Evolutionary conservation across 2,329 filamentous ascomycete species (phyloP), one percentile per base, ranked within the genome.

Genomic region (Aureobasidium namibiae): DNA sequence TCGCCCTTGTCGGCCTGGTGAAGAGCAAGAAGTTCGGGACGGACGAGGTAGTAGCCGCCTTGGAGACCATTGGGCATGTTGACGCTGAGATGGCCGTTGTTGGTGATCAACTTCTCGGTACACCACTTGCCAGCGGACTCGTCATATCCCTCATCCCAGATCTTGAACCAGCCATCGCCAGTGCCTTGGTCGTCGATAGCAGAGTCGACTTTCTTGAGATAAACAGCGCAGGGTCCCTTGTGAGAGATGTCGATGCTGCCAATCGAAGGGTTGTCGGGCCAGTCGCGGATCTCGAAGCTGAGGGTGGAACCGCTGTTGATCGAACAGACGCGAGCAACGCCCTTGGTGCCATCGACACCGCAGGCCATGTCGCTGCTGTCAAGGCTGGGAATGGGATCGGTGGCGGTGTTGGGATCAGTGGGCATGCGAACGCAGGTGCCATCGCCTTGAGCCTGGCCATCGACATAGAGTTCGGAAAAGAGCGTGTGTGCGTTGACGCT

Each of bases 161-260:
- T 82, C 78, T 90, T 90, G 79, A 91, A 88, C 88, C 88, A 92
- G 39, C 87, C 87, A 53, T 77, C 74, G 4, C 87, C 87, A 24
- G 78, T 74, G 64, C 69, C 74, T 24, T 62, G 60, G 52, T 83
- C 83, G 13, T 80, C 70, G 53, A 72, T 73, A 61, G 85, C 82
- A 60, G 83, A 78, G 63, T 76, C 72, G 1, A 90, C 81, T 66
- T 83, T 82, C 75, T 90, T 90, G 74, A 89, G 76, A 72, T 90
- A 91, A 24, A 90, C 81, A 29, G 86, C 81, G 67, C 87, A 89
- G 50, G 88, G 86, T 0, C 88, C 88, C 69, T 82, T 80, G 72
- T 87, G 85, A 34, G 78, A 80, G 13, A 68, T 67, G 67, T 86
- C 86, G 60, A 90, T 80, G 60, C 78, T 73, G 23, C 81, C 80